Base-by-base conservation (phyloP, 164 flowering plant genomes). In the Chimonanthus praecox region DNA sequence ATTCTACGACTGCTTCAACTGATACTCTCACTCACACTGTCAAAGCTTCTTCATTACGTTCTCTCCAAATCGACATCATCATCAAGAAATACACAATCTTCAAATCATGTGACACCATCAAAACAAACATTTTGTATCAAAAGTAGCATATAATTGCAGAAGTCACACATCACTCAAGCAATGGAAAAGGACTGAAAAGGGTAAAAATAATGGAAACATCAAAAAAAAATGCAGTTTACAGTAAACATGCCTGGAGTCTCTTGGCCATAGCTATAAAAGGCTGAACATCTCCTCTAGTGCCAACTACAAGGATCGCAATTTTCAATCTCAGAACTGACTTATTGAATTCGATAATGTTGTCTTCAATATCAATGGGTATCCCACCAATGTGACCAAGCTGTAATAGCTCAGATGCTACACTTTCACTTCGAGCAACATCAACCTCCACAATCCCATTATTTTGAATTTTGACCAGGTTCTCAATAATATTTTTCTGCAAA, bases 211-310 rank as follows among this genome's bases (percentile, higher is more conserved):
- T 43, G 43, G 15, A 10, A 64, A 43, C 67, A 54, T 13, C 8
- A n/a, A 54, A 54, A 54, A 54, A 13, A 4, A 64, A 54, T 66
- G 13, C 64, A 71, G 51, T 50, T 33, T 48, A 47, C 51, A 7
- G 5, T 44, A 21, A 66, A 82, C 86, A 79, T 83, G 78, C 97
- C 97, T 94, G 94, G 73, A 94, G 89, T 80, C 97, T 83, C 84
- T 89, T 92, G 49, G 95, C 97, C 33, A 94, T 78, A 64, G 97
- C 97, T 69, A 94, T 77, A 80, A 94, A 92, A 51, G 97, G 92
- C 63, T 94, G 97, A 72, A 94, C 97, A 81, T 94, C 98, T 78
- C 98, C 98, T 82, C 97, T 87, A 18, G 98, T 92, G 73, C 98
- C 98, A 77, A 92, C 97, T 61, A 92, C 90, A 81, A 94, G 97